These are phyloP conservation scores for Leptomonas pyrrhocoris DNA, from an alignment of 208 protist species.

Conservation along the genomic window DNA sequence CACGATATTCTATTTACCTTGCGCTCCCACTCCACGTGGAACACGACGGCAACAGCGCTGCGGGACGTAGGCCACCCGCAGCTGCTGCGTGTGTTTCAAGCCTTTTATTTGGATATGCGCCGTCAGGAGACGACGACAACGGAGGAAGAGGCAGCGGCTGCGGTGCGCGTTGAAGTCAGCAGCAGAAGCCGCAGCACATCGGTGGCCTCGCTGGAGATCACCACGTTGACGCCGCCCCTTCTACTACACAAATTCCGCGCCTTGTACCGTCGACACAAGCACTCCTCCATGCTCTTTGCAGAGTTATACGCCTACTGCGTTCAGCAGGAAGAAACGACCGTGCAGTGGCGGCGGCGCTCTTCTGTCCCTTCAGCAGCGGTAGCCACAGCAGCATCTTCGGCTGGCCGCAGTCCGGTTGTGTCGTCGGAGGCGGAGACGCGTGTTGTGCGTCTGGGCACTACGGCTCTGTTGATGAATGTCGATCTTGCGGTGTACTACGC, in stretches of 20 bases:
- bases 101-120: constrained; percentile 31
- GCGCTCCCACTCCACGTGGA: constrained; percentile 26
- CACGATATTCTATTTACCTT: constrained; percentile 60
- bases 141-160: not conserved
- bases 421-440: not conserved
- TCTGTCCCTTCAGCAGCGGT: not conserved
- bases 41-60: constrained; percentile 7
- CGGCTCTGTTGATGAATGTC: constrained; percentile 51
- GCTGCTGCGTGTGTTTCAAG: constrained; percentile 17
- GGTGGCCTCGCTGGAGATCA: constrained; percentile 1
- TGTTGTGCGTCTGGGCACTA: constrained; percentile 4
- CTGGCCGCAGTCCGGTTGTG: not conserved
- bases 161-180: no score
- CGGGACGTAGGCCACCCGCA: constrained; percentile 21
- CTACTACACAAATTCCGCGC: constrained; percentile 38
- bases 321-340: constrained; percentile 18
- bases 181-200: no score
- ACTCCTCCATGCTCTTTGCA: constrained; percentile 30
- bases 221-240: constrained; percentile 42
- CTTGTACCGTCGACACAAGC: constrained; percentile 35
- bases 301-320: constrained; percentile 40
- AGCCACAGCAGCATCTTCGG: not conserved
- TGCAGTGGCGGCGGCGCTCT: not conserved
- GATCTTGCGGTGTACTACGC: constrained; percentile 59
- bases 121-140: not conserved